A percentile compares a stretch with the other conserved stretches of the same genome.
phyloP scores from a whole-genome alignment of 1,284 basidiomycete species.

The Clitocybe nebularis region DNA sequence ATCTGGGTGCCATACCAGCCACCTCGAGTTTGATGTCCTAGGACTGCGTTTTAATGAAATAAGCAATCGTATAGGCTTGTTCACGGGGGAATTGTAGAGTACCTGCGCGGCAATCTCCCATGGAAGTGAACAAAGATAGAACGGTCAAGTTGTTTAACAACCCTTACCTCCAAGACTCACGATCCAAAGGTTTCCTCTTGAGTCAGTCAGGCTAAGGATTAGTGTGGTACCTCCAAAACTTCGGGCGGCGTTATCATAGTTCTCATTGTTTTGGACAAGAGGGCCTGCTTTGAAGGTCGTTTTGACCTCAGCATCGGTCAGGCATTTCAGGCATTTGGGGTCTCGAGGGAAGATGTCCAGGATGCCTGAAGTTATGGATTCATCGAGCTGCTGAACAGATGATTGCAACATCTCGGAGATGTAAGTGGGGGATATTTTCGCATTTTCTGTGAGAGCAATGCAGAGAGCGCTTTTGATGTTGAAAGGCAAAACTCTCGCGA shows the following conservation, averaged over 20 bases:
- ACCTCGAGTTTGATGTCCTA: constrained; percentile 33
- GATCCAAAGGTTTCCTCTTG: constrained; percentile 47
- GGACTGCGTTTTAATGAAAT: constrained; percentile 29
- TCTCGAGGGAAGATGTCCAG: constrained; percentile 39
- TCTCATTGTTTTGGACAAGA: constrained; percentile 20
- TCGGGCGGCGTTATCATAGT: constrained; percentile 27
- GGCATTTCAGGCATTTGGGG: constrained; percentile 10
- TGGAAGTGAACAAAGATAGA: not conserved
- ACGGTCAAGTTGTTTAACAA: not conserved
- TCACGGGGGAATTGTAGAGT: not conserved
- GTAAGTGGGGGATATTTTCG: constrained; percentile 22
- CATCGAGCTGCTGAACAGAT: constrained; percentile 31
- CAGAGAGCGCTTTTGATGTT: constrained; percentile 38
- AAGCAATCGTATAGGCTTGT: constrained; percentile 12
- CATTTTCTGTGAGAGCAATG: constrained; percentile 25
- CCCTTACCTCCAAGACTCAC: constrained; percentile 49
- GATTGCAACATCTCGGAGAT: constrained; percentile 36
- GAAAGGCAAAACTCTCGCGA: constrained; percentile 34
- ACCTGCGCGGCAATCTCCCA: constrained; percentile 49
- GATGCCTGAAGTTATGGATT: constrained; percentile 42
- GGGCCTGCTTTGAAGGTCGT: constrained; percentile 22
- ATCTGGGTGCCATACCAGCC: constrained; percentile 27
- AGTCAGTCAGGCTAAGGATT: constrained; percentile 48
- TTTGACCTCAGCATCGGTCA: constrained; percentile 9
- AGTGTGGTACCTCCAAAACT: constrained; percentile 53